Base-by-base conservation (phyloP, 208 protist genomes). In the Pavlovales sp. region DNA sequence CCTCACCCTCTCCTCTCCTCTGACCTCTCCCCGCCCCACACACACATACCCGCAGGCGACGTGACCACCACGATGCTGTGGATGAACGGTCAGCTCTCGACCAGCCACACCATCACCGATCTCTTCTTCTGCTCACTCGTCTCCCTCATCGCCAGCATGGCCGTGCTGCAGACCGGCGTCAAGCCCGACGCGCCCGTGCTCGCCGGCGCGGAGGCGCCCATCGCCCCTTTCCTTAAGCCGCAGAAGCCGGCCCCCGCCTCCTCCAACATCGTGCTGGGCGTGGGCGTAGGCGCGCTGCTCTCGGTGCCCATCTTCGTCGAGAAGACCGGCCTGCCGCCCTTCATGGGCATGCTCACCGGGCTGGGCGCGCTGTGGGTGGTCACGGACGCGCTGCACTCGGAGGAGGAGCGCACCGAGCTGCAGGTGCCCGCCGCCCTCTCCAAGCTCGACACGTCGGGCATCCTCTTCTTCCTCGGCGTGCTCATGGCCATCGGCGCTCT, bases 261-360 rank as follows among this genome's bases (percentile, higher is more conserved):
- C 22, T 10, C 57, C 57, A 28, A 28, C 5, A 10, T 71, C 57
- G 57, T 71, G 57, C 57, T 71, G 22, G 57, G 57, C 57, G 57
- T 71, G 38, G 83, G 83, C 39, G 39, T 87, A 57, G 34, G 76
- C 39, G 66, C 76, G 83, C 83, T 87, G 37, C 57, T 87, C 40
- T 79, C 57, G 32, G 28, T 87, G 66, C 57, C 57, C 57, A 28
- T 71, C 57, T 71, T 71, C 32, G 57, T 71, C 57, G 57, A 71
- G 57, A 71, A 30, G 14, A 71, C 57, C 22, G 57, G 57, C 57
- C 5, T 71, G 18, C 57, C 57, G 57, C 57, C 57, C 14, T 71
- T 71, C 57, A 71, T 71, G 57, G 57, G 57, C 14, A 71, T 71
- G 57, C 57, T 71, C 57, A 71, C 57, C 22, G 57, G 57, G 18